Evolutionary conservation across 352 stramenopile species (phyloP), one percentile per base, ranked within the genome.

Genomic region (Phytophthora pistaciae): DNA sequence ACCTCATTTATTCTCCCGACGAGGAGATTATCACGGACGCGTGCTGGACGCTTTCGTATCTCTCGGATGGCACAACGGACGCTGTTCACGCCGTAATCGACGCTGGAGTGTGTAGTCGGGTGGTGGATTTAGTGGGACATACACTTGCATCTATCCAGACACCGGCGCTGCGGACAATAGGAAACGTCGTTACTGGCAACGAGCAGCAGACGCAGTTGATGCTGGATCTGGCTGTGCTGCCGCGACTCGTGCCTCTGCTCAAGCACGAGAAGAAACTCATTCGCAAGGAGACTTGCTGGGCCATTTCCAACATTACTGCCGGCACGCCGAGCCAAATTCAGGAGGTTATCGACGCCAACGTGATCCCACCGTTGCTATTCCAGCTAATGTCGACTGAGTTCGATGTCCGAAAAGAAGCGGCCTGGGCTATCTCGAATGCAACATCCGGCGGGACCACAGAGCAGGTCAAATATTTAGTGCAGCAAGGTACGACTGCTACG

Each of bases 31-130:
- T 99, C 20, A 99, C 97, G 3, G 98, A 99, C 75, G 97, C 98
- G n/a, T 99, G 98, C 78, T 99, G 98, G 98, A 98, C 98, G 21
- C 88, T 99, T 14, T 98, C 90, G 13, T 99, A 99, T 75, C 79
- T 99, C 6, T 98, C 90, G n/a, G 98, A 99, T 77, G 98, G 98
- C 52, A 87, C 93, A 5, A 99, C 98, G 59, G 96, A 99, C 66
- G 98, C 98, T 70, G 98, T 99, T 70, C 97, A 99, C 75, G 96
- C 96, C 1, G 97, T 99, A 50, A 98, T 99, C 62, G 97, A 99
- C 70, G 90, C 95, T 29, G 97, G 97, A 27, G 96, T 99, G 7
- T 98, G 94, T 71, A 87, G 85, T 54, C 88, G 97, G 38, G 74
- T 99, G 23, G 94, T 99, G 20, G 96, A 99, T 62, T 83, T 99